Base-by-base conservation (phyloP, 1,284 basidiomycete genomes). In the Cryptococcus amylolentus region DNA sequence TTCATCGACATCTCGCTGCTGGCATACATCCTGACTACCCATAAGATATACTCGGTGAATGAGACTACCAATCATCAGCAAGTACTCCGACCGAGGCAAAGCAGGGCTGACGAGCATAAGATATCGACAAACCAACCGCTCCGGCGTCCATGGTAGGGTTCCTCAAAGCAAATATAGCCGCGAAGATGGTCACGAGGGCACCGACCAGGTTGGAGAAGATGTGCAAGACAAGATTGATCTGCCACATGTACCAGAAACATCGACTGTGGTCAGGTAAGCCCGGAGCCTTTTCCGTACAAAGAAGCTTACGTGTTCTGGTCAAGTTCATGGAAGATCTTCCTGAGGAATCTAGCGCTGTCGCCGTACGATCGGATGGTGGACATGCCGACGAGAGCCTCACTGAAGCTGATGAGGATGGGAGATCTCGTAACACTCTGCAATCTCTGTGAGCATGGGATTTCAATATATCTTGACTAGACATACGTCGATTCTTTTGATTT, bases 371-470 rank as follows among this genome's bases (percentile, higher is more conserved):
- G 73, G 41, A 83, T 80, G 0, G 80, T 80, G 0, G 75, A 72
- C 57, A 81, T 79, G 23, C 81, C 81, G 5, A 73, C 71, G 13
- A 78, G 63, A 13, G 69, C 73, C 54, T 78, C 76, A n/a, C 71
- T 68, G 69, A 83, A 83, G 54, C 76, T 79, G n/a, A 80, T 79
- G 52, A 83, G 82, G 56, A 84, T 79, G 16, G 83, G 82, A 18
- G 80, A 81, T 58, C 81, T 79, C 20, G 79, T 79, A 14, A 79
- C 78, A 42, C 67, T 70, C 68, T 69, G 52, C 40, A 28, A 14
- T 9, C 7, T 42, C 27, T 35, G 20, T 10, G 8, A 39, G 45
- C 31, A 16, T 42, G 41, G 41, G 7, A 4, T n/a, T 13, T 1
- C 16, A 23, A 23, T 16, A 7, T 42, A 10, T 23, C 6, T 23